Evolutionary conservation across 2,329 filamentous ascomycete species (phyloP).

Genomic region (Fusarium marasasianum): DNA sequence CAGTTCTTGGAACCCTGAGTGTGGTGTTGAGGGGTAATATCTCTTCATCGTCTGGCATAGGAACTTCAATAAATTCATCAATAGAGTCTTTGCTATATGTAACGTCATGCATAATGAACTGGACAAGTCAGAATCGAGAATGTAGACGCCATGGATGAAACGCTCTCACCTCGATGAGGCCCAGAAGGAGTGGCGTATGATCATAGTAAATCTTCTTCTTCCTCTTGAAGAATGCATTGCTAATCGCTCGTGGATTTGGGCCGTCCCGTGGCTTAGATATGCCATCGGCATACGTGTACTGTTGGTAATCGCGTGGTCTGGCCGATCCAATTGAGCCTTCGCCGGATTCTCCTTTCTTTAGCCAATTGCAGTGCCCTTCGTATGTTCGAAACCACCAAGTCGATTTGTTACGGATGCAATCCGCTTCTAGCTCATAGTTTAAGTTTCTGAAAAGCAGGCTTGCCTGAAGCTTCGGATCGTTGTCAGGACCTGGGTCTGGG

Average conservation of each 20-base stretch:
- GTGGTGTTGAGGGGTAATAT: background rate
- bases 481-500: rapidly evolving
- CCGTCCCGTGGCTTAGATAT: rapidly evolving
- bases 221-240: background rate
- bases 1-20: background rate
- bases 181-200: background rate
- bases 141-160: too few relatives aligned
- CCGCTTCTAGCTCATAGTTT: background rate
- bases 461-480: background rate
- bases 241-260: rapidly evolving
- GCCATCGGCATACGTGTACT: background rate
- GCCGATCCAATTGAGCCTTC: background rate
- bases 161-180: background rate
- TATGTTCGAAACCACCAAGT: background rate
- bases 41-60: background rate
- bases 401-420: rapidly evolving
- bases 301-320: background rate
- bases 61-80: background rate
- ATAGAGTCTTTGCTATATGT: background rate
- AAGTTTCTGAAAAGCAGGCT: background rate
- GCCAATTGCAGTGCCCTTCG: background rate
- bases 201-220: background rate
- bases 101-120: background rate
- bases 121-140: rapidly evolving
- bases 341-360: background rate